A percentile compares a stretch with the other conserved stretches of the same genome.
Conservation (phyloP, 306 rosid species). For the Fagus crenata region DNA sequence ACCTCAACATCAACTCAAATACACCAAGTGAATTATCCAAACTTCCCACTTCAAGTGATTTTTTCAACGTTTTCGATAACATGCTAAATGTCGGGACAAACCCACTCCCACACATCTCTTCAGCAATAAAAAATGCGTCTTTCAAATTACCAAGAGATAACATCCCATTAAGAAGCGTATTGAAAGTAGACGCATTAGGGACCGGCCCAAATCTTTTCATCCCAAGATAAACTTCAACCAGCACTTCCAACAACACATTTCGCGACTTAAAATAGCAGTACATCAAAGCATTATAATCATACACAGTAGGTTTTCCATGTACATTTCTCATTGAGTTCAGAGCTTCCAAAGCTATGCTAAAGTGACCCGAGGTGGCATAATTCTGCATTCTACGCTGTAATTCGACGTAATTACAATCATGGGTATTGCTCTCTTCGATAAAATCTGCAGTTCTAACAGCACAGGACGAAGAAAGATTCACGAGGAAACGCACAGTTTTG, state of each 20-base stretch:
- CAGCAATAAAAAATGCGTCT: conserved; percentile 34
- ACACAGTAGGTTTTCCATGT: conserved; percentile 41
- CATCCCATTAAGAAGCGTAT: conserved; percentile 43
- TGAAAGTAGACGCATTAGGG: conserved; percentile 50
- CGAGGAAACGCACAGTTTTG: conserved; percentile 16
- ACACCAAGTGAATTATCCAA: conserved; percentile 28
- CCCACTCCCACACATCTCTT: conserved; percentile 42
- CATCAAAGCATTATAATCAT: conserved; percentile 46
- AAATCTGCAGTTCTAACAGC: conserved; percentile 30
- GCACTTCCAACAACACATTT: conserved; percentile 25
- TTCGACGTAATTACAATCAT: conserved; percentile 24
- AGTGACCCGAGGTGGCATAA: conserved; percentile 39
- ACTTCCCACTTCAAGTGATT: conserved; percentile 24
- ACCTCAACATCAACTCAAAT: conserved; percentile 40
- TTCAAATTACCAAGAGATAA: conserved; percentile 26
- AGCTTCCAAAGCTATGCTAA: conserved; percentile 33
- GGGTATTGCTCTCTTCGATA: conserved; percentile 12
- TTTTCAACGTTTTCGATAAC: conserved; percentile 39
- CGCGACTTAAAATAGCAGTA: conserved; percentile 36
- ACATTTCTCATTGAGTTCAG: conserved; percentile 36
- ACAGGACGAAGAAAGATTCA: conserved; percentile 29
- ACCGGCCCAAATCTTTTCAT: conserved; percentile 45
- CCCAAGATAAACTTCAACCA: conserved; percentile 35
- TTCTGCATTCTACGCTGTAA: conserved; percentile 34
- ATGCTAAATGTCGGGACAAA: conserved; percentile 38